Conservation (phyloP, 805 yeast genomes). For the Candida odintsovae region DNA sequence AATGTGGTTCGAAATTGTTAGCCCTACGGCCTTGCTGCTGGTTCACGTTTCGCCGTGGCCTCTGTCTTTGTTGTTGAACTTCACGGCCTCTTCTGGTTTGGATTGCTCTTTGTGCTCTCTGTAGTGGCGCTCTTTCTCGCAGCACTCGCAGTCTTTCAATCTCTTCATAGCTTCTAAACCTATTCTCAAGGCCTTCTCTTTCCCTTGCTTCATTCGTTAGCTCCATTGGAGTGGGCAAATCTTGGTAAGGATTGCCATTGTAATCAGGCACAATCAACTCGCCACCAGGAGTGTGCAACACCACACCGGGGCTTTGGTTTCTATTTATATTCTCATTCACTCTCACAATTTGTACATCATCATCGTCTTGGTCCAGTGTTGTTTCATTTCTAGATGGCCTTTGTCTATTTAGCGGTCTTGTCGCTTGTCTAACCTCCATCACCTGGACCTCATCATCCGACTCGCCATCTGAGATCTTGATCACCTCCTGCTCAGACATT, state of each 20-base stretch:
- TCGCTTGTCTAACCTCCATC: constrained; percentile 10
- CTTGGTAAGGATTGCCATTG: background rate
- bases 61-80: background rate
- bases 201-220: background rate
- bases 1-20: background rate
- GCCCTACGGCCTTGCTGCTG: background rate
- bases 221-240: background rate
- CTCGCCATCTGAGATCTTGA: constrained; percentile 21
- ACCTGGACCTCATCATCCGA: constrained; percentile 22
- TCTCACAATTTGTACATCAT: constrained; percentile 6
- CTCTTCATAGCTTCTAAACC: background rate
- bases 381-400: background rate
- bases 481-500: constrained; percentile 2
- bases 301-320: background rate
- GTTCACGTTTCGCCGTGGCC: background rate
- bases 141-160: background rate
- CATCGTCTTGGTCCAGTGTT: constrained; percentile 1
- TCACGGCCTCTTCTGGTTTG: background rate
- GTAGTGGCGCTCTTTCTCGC: background rate
- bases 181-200: background rate
- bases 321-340: background rate
- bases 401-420: constrained; percentile 15
- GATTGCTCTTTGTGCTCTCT: background rate
- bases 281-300: constrained; percentile 10
- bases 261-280: constrained; percentile 1